Base-by-base conservation (phyloP, 371 early-diverging fungal genomes). In the Rhizopus stolonifer region DNA sequence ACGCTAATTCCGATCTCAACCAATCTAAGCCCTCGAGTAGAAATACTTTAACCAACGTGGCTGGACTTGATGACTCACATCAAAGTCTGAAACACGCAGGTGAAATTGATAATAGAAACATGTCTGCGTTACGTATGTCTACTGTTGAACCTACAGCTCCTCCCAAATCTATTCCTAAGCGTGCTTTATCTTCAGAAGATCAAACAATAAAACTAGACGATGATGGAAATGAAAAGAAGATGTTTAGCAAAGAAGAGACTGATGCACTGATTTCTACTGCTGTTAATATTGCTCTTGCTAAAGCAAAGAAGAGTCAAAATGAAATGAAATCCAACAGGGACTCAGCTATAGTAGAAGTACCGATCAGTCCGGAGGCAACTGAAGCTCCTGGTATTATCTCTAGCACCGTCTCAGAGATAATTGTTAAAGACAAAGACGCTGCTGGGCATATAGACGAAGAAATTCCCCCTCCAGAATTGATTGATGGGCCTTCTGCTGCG, bases 141-240 rank as follows among this genome's bases (percentile, higher is more conserved):
- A 11, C n/a, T 36, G 26, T 82, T 5, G 56, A 61, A 15, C 58
- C 75, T 13, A 74, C 90, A 5, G 67, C 86, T 21, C 69, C 80
- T 32, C 64, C 81, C 5, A 88, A 89, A 58, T 84, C 81, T 48
- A 54, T 62, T 11, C 76, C 74, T 9, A 74, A 86, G n/a, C 54
- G 83, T 45, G 64, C 74, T 18, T 74, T 83, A 17, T 15, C 36
- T 36, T n/a, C 36, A 3, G 36, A 36, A 36, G 15, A 36, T 36
- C n/a, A 36, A 36, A 36, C 10, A n/a, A 36, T 2, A 14, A 1
- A n/a, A 2, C 7, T n/a, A 10, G 31, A 26, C 10, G 38, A 48
- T 17, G 44, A 18, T 33, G 36, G 14, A 4, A n/a, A 15, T 5
- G 36, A 36, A 4, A 36, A 36, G n/a, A 58, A 59, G 31, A 6